Percentiles rank a stretch among this genome's conserved stretches.
phyloP scores from a whole-genome alignment of 1,139 yeast genomes.

The Pichia sp. region DNA sequence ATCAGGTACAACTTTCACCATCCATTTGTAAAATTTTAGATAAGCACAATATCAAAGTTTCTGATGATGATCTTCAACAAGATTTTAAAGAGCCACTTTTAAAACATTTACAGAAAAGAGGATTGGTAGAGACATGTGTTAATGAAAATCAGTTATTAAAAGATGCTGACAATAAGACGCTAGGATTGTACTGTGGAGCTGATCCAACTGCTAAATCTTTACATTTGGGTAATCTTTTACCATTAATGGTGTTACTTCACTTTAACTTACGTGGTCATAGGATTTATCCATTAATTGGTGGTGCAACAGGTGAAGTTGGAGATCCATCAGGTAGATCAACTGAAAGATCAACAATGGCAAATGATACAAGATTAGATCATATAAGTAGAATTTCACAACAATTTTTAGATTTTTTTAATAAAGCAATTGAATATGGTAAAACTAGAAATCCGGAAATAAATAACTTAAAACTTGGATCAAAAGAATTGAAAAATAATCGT shows the following conservation, averaged over 20 bases:
- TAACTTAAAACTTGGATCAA: slow-evolving; percentile 34
- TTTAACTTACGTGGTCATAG: slow-evolving; percentile 80
- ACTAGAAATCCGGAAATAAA: slow-evolving; percentile 42
- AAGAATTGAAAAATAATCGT: slow-evolving; percentile 49
- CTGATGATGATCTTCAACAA: slow-evolving; percentile 24
- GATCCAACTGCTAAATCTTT: slow-evolving; percentile 91
- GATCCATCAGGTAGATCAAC: slow-evolving; percentile 91
- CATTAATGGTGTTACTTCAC: slow-evolving; percentile 78
- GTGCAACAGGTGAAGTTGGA: slow-evolving; percentile 97
- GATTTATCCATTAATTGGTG: slow-evolving; percentile 81
- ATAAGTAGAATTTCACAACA: slow-evolving; percentile 56
- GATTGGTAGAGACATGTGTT: slow-evolving; percentile 44
- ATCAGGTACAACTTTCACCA: slow-evolving; percentile 20
- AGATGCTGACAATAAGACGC: slow-evolving; percentile 33
- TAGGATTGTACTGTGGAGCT: slow-evolving; percentile 86
- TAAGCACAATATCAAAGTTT: slow-evolving; percentile 16
- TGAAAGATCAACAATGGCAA: slow-evolving; percentile 59
- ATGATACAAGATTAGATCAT: slow-evolving; percentile 48
- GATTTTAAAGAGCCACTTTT: slow-evolving; percentile 40
- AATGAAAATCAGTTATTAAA: slow-evolving; percentile 39
- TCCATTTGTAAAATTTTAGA: slow-evolving; percentile 24
- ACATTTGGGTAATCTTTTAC: slow-evolving; percentile 86
- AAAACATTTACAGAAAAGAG: slow-evolving; percentile 41
- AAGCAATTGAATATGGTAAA: slow-evolving; percentile 58
- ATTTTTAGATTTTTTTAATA: slow-evolving; percentile 50